These are phyloP conservation scores for Kurtzmaniella quercitrusa DNA, from an alignment of 1,139 yeast species.

Conservation along the genomic window DNA sequence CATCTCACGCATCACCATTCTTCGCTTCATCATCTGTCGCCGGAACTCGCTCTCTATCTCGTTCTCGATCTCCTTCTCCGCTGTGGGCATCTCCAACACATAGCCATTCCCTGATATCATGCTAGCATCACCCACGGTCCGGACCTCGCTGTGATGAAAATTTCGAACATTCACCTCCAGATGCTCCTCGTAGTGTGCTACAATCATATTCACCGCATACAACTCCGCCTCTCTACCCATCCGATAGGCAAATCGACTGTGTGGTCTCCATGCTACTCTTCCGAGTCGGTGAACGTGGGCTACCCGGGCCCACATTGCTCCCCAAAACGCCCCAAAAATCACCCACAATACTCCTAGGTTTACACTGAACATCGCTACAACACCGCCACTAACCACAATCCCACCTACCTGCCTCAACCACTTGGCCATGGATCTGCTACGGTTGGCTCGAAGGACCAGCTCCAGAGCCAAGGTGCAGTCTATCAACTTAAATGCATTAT, in stretches of 20 bases:
- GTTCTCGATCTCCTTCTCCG: slow-evolving; percentile 3
- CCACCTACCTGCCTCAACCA: neutral
- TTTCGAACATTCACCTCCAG: slow-evolving; percentile 36
- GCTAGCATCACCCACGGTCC: slow-evolving; percentile 17
- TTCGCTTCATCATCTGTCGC: slow-evolving; percentile 22
- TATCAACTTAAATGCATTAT: slow-evolving; percentile 26
- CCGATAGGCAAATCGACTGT: slow-evolving; percentile 20
- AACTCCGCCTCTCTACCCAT: slow-evolving; percentile 26
- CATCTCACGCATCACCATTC: slow-evolving; percentile 29
- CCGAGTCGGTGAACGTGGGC: slow-evolving; percentile 17
- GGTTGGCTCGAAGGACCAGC: neutral
- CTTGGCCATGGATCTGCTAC: neutral
- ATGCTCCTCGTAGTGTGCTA: slow-evolving; percentile 38
- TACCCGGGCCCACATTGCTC: slow-evolving; percentile 9
- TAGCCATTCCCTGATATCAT: slow-evolving; percentile 21
- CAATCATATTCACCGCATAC: slow-evolving; percentile 24
- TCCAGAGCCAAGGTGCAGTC: slow-evolving; percentile 20
- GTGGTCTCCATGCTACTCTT: slow-evolving; percentile 33
- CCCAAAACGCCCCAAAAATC: neutral
- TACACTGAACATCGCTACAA: neutral
- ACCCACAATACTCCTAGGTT: slow-evolving; percentile 2
- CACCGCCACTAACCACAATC: neutral
- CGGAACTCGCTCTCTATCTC: slow-evolving; percentile 14
- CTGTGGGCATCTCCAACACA: slow-evolving; percentile 23
- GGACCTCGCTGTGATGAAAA: slow-evolving; percentile 32